A percentile compares a stretch with the other conserved stretches of the same genome.
Evolutionary conservation across 2,329 filamentous ascomycete genomes (phyloP).

Genomic region (Diaporthe citri): DNA sequence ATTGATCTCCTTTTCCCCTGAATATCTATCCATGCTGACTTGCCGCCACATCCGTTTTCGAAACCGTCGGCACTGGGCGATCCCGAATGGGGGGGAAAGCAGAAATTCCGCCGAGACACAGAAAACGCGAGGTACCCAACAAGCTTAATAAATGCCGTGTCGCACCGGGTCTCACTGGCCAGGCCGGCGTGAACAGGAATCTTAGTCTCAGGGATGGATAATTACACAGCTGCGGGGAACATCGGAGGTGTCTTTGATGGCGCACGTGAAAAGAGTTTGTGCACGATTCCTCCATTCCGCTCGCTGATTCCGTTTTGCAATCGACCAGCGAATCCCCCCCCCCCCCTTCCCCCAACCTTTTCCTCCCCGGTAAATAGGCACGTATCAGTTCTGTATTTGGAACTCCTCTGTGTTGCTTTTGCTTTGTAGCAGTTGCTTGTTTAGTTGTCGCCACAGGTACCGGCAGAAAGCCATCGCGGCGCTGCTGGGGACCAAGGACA

Average conservation of each 20-base stretch:
- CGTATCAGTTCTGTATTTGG: neutral
- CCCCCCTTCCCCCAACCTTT: neutral
- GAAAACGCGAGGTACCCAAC: constrained; percentile 9
- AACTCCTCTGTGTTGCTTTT: neutral
- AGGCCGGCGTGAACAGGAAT: constrained; percentile 3
- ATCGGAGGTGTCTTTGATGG: constrained; percentile 26
- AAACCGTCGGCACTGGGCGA: neutral
- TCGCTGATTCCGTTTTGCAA: neutral
- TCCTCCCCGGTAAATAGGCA: no score
- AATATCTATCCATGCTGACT: neutral
- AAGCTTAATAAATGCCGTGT: constrained; percentile 32
- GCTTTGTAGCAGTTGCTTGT: neutral
- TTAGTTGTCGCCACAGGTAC: neutral
- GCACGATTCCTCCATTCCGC: neutral
- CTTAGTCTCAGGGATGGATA: neutral
- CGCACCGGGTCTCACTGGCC: constrained; percentile 3
- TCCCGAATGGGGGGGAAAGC: neutral
- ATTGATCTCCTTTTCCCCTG: neutral
- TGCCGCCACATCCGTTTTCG: neutral
- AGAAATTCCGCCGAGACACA: constrained; percentile 24
- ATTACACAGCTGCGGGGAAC: constrained; percentile 28
- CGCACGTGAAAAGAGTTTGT: constrained; percentile 20
- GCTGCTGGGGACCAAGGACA: neutral
- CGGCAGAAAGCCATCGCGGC: neutral
- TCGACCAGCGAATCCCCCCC: neutral